Percentiles rank a stretch among this genome's conserved stretches.
These are phyloP conservation scores for Collybia sordida DNA, from an alignment of 768 basidiomycete genomes.

Conservation along the genomic window DNA sequence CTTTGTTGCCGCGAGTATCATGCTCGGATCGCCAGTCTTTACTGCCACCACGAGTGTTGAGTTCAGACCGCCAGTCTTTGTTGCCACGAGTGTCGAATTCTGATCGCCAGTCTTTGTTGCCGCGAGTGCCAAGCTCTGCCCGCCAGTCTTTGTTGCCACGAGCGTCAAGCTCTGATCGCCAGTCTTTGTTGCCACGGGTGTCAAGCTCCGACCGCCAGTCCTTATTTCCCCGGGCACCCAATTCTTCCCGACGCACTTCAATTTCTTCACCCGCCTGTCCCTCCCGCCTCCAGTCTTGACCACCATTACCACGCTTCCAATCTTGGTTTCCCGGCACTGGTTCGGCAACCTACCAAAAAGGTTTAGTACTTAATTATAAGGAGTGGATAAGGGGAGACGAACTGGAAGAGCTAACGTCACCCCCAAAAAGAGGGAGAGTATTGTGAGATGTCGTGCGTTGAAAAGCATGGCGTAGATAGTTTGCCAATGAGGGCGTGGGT, in stretches of 20 bases:
- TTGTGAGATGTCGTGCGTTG: slow-evolving; percentile 30
- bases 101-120: not conserved
- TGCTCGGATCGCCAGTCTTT: too few relatives aligned
- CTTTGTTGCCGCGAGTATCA: too few relatives aligned
- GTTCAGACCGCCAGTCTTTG: too few relatives aligned
- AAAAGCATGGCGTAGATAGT: slow-evolving; percentile 30
- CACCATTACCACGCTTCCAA: not conserved
- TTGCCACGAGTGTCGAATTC: too few relatives aligned
- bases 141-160: slow-evolving; percentile 9
- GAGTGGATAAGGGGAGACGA: slow-evolving; percentile 37
- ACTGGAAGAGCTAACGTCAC: slow-evolving; percentile 10
- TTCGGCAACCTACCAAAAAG: not conserved
- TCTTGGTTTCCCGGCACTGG: not conserved
- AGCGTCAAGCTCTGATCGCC: not conserved
- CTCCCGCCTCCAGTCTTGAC: slow-evolving; percentile 16
- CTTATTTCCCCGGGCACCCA: not conserved
- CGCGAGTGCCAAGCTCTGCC: not conserved
- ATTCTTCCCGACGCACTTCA: slow-evolving; percentile 11
- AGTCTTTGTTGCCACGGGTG: slow-evolving; percentile 1
- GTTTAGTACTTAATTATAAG: not conserved
- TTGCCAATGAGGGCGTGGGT: slow-evolving; percentile 22
- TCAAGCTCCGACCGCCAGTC: slow-evolving; percentile 7
- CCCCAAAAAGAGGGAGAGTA: slow-evolving; percentile 32
- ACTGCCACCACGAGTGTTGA: too few relatives aligned
- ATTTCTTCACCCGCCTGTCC: not conserved